Evolutionary conservation across 768 basidiomycete genomes (phyloP), one percentile per base, ranked within the genome.

Genomic region (Rhizopogon vesiculosus): DNA sequence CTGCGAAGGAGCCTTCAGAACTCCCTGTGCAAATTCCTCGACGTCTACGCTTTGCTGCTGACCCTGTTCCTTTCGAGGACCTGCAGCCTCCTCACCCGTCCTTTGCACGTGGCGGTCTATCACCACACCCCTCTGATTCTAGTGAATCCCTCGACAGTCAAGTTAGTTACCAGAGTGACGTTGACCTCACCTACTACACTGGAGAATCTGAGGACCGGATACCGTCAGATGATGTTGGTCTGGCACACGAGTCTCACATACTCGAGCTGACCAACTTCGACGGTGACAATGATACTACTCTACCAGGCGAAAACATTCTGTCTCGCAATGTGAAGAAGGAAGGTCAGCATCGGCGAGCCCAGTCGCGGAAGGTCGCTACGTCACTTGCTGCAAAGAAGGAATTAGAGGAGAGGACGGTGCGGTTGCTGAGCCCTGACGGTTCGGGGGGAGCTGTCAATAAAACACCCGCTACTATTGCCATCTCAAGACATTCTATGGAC

Each of bases 241-340:
- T 71, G 2, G 70, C 73, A 3, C 76, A 78, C 54, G 78, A 80
- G 56, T 74, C 75, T 42, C 78, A 82, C 51, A 75, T 81, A 1
- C 69, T 87, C 5, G 87, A 91, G 59, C 70, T 87, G 56, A 88
- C 88, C 5, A 86, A 89, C 62, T 92, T 89, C 63, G 87, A 91
- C 57, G 89, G 88, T 25, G 89, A 92, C 58, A 74, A 85, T 42
- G 82, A 87, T 56, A 71, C 78, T 13, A 69, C 74, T 15, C 67
- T 82, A 18, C 82, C 82, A 2, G 85, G 80, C 7, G 88, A 90
- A 61, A 72, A 64, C 8, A 67, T 71, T 56, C 71, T 91, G 25
- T 84, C 78, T 51, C 65, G 70, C 29, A 70, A 68, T 31, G 69
- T 91, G 33, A 78, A 76, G 66, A 81, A 82, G 64, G 81, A 85